These are phyloP conservation scores for Hypoxylon sp. DNA, from an alignment of 2,329 filamentous ascomycete genomes.

Conservation along the genomic window DNA sequence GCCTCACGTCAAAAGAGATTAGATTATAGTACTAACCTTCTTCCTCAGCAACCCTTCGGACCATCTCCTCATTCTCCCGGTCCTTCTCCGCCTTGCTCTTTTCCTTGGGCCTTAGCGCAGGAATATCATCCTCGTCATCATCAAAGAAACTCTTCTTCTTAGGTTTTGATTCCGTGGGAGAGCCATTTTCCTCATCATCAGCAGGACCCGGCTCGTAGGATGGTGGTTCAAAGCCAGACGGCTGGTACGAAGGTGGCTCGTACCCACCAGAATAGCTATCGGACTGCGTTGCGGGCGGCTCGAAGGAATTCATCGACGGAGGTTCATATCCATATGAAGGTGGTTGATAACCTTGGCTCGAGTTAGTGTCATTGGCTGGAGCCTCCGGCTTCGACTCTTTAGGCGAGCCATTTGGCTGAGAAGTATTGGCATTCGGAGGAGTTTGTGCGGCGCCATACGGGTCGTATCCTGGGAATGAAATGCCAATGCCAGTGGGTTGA, in stretches of 20 bases:
- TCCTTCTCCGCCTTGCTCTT: conserved; percentile 78
- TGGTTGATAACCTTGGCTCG: conserved; percentile 58
- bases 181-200: conserved; percentile 62
- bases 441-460: conserved; percentile 44
- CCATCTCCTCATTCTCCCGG: conserved; percentile 84
- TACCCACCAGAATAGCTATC: conserved; percentile 60
- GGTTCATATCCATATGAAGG: conserved; percentile 67
- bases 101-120: conserved; percentile 63
- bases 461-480: conserved; percentile 50
- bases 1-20: conserved; percentile 42
- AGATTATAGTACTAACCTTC: conserved; percentile 66
- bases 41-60: conserved; percentile 84
- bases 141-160: conserved; percentile 87
- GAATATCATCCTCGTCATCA: conserved; percentile 80
- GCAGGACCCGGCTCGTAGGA: conserved; percentile 67
- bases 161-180: conserved; percentile 66
- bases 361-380: conserved; percentile 36
- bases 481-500: conserved; percentile 34
- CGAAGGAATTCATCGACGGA: conserved; percentile 55
- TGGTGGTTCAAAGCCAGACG: conserved; percentile 69
- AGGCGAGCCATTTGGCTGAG: conserved; percentile 30
- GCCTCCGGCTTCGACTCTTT: conserved; percentile 35
- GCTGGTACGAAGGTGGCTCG: conserved; percentile 73
- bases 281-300: conserved; percentile 48
- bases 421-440: conserved; percentile 27